Conservation (phyloP, 2,329 filamentous ascomycete species). For the Hysterium pulicare region DNA sequence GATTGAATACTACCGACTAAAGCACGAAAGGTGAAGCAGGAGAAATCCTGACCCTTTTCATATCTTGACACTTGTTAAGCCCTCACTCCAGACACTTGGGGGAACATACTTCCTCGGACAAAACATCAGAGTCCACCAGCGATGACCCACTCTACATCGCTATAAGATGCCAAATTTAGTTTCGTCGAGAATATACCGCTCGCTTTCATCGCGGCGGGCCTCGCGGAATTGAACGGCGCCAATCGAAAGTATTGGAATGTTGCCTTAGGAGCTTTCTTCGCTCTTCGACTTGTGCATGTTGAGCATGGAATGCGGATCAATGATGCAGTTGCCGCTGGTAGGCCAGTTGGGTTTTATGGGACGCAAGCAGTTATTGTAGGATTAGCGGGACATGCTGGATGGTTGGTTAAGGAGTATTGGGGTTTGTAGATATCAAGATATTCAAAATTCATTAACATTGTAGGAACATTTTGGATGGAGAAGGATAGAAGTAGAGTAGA, state of each 20-base stretch:
- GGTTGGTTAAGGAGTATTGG: constrained; percentile 26
- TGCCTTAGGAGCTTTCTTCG: constrained; percentile 38
- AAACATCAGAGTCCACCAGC: background rate
- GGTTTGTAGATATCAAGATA: background rate
- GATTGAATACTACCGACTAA: constrained; percentile 34
- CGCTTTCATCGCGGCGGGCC: constrained; percentile 34
- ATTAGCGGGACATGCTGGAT: constrained; percentile 29
- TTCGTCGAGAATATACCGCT: constrained; percentile 46
- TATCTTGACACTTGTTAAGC: background rate
- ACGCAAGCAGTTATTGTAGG: constrained; percentile 26
- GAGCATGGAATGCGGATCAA: constrained; percentile 38
- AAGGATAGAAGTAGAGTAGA: no score
- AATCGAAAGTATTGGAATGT: constrained; percentile 37
- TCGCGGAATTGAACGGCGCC: constrained; percentile 47
- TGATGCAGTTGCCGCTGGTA: constrained; percentile 18
- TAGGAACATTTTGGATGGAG: no score
- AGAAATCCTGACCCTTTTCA: constrained; percentile 8
- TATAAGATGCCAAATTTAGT: constrained; percentile 38
- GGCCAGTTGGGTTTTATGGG: constrained; percentile 27
- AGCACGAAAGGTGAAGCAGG: constrained; percentile 28
- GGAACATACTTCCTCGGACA: background rate
- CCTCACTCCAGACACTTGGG: background rate
- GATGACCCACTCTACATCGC: constrained; percentile 34
- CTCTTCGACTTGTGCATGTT: constrained; percentile 37
- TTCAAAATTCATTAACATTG: no score